A percentile compares a stretch with the other conserved stretches of the same genome.
Conservation (phyloP, 495 filamentous ascomycete genomes). For the Emericellopsis terricola region DNA sequence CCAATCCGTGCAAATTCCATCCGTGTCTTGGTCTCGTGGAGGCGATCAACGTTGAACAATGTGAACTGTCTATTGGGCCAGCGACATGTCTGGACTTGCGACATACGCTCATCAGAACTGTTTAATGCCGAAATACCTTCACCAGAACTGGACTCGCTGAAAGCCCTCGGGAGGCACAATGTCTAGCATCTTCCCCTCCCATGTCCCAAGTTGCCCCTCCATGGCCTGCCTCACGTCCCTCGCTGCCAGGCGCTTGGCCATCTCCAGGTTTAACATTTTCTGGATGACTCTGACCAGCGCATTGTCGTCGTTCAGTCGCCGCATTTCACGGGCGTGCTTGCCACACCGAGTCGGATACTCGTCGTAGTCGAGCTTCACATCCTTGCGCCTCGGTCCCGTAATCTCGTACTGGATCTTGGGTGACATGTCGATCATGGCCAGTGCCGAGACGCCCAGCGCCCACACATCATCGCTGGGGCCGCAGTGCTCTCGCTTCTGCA, state of each 20-base stretch:
- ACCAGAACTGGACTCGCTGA: slow-evolving; percentile 1
- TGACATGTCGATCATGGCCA: neutral
- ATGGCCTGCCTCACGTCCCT: neutral
- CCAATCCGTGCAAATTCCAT: no score
- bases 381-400: neutral
- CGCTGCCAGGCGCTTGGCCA: no score
- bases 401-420: neutral
- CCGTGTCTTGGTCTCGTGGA: no score
- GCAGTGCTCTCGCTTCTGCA: neutral
- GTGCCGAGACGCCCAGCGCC: neutral
- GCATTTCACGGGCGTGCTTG: neutral
- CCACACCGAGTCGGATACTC: neutral
- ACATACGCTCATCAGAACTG: no score
- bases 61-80: no score
- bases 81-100: no score
- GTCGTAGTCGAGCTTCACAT: no score
- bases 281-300: neutral
- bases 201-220: no score
- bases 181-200: neutral
- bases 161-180: neutral
- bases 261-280: neutral
- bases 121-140: no score
- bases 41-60: no score
- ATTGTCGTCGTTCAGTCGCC: neutral
- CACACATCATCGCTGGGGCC: slow-evolving; percentile 1